phyloP scores from a whole-genome alignment of 306 rosid species.

The Prosopis cineraria region DNA sequence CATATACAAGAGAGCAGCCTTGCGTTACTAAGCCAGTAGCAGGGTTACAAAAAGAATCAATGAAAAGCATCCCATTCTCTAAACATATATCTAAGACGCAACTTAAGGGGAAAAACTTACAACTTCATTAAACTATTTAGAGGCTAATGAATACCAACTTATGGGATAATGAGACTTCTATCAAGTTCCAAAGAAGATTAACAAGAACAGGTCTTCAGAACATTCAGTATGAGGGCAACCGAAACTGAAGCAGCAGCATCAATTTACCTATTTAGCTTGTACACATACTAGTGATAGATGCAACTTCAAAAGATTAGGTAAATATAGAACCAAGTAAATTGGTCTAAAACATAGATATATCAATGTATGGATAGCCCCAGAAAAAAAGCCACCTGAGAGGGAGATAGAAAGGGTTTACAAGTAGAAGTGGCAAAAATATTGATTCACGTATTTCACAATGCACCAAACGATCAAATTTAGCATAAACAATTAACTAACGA shows the following conservation, averaged over 20 bases:
- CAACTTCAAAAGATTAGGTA: conserved; percentile 23
- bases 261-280: neutral
- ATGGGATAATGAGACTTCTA: conserved; percentile 12
- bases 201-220: neutral
- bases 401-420: neutral
- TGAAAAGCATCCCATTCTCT: neutral
- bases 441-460: neutral
- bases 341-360: neutral
- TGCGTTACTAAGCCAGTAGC: neutral
- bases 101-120: neutral
- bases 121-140: conserved; percentile 22
- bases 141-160: conserved; percentile 9
- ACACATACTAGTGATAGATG: conserved; percentile 1
- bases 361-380: neutral
- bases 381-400: neutral
- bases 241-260: conserved; percentile 7
- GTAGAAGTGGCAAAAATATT: neutral
- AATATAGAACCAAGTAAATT: conserved; percentile 4
- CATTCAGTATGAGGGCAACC: conserved; percentile 7
- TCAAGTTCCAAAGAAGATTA: neutral
- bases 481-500: conserved; percentile 2
- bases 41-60: neutral
- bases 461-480: conserved; percentile 12
- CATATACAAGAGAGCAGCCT: neutral
- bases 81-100: neutral